phyloP scores from a whole-genome alignment of 805 yeast species.

The Candida suzukii region DNA sequence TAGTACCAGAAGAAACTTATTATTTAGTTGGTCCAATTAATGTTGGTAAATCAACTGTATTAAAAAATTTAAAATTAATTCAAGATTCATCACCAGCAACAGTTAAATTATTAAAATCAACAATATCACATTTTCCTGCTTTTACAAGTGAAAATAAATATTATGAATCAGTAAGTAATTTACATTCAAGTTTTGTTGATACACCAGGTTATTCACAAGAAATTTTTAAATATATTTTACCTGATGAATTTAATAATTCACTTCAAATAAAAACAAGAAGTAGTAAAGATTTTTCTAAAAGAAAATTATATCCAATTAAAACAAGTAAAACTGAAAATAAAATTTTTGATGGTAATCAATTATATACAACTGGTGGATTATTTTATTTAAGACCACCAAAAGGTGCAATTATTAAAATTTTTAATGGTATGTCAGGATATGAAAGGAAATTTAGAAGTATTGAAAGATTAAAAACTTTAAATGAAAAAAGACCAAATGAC shows the following conservation, averaged over 20 bases:
- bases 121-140: conserved; percentile 55
- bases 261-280: conserved; percentile 6
- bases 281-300: conserved; percentile 2
- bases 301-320: conserved; percentile 3
- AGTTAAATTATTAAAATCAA: conserved; percentile 32
- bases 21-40: conserved; percentile 63
- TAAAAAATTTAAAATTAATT: conserved; percentile 23
- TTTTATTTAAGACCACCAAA: conserved; percentile 51
- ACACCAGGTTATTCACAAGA: conserved; percentile 38
- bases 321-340: conserved; percentile 7
- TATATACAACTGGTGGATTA: conserved; percentile 50
- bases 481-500: conserved; percentile 18
- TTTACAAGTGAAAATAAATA: conserved; percentile 52
- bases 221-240: conserved; percentile 23
- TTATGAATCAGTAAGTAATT: conserved; percentile 26
- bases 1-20: conserved; percentile 35
- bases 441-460: conserved; percentile 27
- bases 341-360: conserved; percentile 15
- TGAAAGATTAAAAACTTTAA: conserved; percentile 24
- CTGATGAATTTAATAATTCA: conserved; percentile 2
- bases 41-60: conserved; percentile 61
- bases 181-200: conserved; percentile 26
- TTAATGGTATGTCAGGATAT: conserved; percentile 36
- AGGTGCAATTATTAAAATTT: conserved; percentile 39
- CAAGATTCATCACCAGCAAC: conserved; percentile 14